Percentiles rank a stretch among this genome's conserved stretches.
These are phyloP conservation scores for Allium cepa DNA, from an alignment of 106 monocot genomes.

Conservation along the genomic window DNA sequence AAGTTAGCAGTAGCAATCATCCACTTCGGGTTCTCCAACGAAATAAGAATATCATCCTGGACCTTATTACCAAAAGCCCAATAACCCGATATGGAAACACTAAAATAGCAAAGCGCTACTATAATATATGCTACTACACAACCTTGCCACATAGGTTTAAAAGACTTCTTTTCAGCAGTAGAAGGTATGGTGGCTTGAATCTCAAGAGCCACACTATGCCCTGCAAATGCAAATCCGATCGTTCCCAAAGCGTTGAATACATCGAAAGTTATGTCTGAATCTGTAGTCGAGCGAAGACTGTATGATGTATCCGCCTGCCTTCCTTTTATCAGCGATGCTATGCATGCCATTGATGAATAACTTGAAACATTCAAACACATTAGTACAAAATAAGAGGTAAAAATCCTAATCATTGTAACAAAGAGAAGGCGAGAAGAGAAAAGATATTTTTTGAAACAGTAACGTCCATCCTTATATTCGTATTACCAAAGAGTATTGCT, in stretches of 20 bases:
- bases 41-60: conserved; percentile 18
- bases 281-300: neutral
- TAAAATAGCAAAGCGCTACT: conserved; percentile 20
- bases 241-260: conserved; percentile 15
- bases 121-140: conserved; percentile 14
- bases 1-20: conserved; percentile 20
- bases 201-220: conserved; percentile 29
- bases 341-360: conserved; percentile 3
- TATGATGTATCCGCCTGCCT: neutral
- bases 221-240: conserved; percentile 22
- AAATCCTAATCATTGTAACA: no score
- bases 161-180: conserved; percentile 17
- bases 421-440: no score
- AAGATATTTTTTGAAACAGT: no score
- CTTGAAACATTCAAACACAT: neutral
- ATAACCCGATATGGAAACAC: conserved; percentile 15
- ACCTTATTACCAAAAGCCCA: conserved; percentile 26
- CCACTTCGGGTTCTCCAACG: conserved; percentile 19
- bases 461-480: no score
- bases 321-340: conserved; percentile 3
- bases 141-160: conserved; percentile 25
- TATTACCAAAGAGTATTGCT: no score
- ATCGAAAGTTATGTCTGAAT: neutral
- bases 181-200: conserved; percentile 35
- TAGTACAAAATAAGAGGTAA: no score